Evolutionary conservation across 495 filamentous ascomycete species (phyloP).

Genomic region (Durotheca rogersii): DNA sequence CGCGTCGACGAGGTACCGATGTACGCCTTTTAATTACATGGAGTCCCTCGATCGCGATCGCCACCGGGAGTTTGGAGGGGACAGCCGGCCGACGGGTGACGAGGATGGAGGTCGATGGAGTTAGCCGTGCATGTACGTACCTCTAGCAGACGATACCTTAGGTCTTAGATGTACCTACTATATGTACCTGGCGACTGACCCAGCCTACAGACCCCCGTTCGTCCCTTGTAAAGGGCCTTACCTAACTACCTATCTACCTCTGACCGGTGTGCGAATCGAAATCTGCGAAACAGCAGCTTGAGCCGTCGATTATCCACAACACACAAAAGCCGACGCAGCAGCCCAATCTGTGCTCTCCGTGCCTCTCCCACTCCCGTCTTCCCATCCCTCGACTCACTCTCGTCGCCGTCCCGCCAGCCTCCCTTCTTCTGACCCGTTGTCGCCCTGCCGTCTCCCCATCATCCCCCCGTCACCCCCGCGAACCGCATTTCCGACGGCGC

Average conservation of each 20-base stretch:
- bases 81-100: no score
- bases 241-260: no score
- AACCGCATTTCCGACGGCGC: slow-evolving; percentile 29
- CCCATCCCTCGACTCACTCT: slow-evolving; percentile 29
- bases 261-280: no score
- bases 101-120: no score
- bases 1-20: not conserved
- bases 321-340: no score
- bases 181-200: no score
- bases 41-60: slow-evolving; percentile 31
- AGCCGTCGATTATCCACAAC: slow-evolving; percentile 35
- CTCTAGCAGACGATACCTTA: no score
- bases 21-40: not conserved
- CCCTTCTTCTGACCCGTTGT: slow-evolving; percentile 29
- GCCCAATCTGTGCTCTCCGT: no score
- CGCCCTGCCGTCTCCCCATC: slow-evolving; percentile 27
- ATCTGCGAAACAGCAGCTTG: no score
- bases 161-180: no score
- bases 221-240: slow-evolving; percentile 18
- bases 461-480: slow-evolving; percentile 15
- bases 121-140: no score
- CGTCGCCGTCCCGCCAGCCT: slow-evolving; percentile 16
- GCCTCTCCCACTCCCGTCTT: not conserved
- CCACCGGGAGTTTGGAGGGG: no score
- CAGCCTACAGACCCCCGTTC: slow-evolving; percentile 26